These are phyloP conservation scores for Aspergillus sp. DNA, from an alignment of 2,329 filamentous ascomycete genomes.

Conservation along the genomic window DNA sequence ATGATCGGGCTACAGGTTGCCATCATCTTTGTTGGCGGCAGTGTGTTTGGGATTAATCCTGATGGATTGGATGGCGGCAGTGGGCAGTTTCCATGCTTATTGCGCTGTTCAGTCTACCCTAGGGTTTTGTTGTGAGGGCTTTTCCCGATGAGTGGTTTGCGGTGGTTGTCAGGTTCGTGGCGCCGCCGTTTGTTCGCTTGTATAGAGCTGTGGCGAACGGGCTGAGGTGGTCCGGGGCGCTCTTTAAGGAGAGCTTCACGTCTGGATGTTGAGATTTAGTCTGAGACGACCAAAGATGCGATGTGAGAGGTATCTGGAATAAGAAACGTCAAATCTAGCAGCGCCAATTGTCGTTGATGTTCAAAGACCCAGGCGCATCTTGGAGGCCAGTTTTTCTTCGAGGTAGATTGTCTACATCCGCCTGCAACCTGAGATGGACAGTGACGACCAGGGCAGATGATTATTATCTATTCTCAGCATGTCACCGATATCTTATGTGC, in stretches of 20 bases:
- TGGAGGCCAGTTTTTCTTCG: no score
- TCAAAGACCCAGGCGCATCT: no score
- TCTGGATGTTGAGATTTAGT: neutral
- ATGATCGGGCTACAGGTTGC: slow-evolving; percentile 87
- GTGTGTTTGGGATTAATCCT: slow-evolving; percentile 71
- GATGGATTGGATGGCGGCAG: slow-evolving; percentile 65
- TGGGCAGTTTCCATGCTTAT: slow-evolving; percentile 86
- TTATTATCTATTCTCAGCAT: no score
- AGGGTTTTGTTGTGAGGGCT: slow-evolving; percentile 77
- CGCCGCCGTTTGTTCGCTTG: slow-evolving; percentile 11
- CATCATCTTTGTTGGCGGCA: slow-evolving; percentile 81
- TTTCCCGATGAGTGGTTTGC: slow-evolving; percentile 65
- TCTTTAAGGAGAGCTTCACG: neutral
- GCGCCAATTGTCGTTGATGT: no score
- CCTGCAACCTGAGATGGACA: no score
- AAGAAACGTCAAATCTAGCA: no score
- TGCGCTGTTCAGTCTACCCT: slow-evolving; percentile 77
- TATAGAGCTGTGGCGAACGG: neutral
- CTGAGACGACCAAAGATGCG: neutral
- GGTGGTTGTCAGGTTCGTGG: slow-evolving; percentile 5
- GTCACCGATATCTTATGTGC: no score
- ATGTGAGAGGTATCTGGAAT: neutral
- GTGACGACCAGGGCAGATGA: no score
- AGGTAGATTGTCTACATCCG: no score
- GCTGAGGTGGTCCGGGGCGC: neutral